Evolutionary conservation across 177 flowering plant species (phyloP), one percentile per base, ranked within the genome.

Genomic region (Telopea speciosissima): DNA sequence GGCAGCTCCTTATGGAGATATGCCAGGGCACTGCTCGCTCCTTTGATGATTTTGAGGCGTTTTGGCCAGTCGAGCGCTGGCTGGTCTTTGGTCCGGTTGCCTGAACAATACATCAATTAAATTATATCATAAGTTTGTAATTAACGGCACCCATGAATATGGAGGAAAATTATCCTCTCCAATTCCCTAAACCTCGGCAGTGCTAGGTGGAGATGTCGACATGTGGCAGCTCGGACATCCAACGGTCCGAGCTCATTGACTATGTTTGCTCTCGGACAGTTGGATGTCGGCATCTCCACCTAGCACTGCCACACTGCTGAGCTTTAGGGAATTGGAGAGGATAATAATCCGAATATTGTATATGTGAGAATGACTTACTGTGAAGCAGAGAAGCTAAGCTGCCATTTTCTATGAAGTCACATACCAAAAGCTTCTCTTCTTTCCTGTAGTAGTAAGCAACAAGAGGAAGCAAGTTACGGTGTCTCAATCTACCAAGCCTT

Each of bases 331-430:
- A n/a, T n/a, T n/a, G n/a, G n/a, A n/a, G n/a, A n/a, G n/a, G n/a
- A n/a, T n/a, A n/a, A n/a, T n/a, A n/a, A n/a, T n/a, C n/a, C n/a
- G n/a, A n/a, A n/a, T n/a, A n/a, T n/a, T 54, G 19, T 2, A 54
- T 54, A 7, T 19, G n/a, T 21, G 63, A 40, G 59, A 66, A 31
- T 1, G 3, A 54, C 73, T 49, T 81, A 90, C 96, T 90, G 74
- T 94, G 97, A 31, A 95, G 94, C 52, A 76, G 83, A 74, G 80
- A 75, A 62, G 93, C 92, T 78, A 95, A 82, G 90, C 93, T 92
- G 28, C 88, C 88, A 21, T 83, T 86, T 7, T 68, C 58, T 65
- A 87, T 80, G 66, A 68, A 85, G n/a, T 89, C 84, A 33, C 80
- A 19, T 11, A 93, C 80, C 76, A 95, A 66, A 31, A 95, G 93